phyloP scores from a whole-genome alignment of 108 stramenopile genomes.

The Schizochytrium sp. region DNA sequence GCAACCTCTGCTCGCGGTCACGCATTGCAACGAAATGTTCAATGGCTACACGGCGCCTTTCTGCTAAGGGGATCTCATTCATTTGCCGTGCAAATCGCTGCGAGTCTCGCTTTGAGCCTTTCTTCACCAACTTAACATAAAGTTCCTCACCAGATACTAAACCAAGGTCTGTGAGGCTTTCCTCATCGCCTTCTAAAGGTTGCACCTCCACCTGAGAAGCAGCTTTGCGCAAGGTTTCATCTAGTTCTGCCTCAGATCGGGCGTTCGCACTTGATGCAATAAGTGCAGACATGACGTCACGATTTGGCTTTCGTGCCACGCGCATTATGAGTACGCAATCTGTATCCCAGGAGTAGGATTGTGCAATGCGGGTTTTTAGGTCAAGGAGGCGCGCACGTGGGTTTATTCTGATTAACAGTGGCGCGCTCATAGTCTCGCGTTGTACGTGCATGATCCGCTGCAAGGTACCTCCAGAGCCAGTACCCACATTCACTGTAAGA shows the following conservation, averaged over 20 bases:
- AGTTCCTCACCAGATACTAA: constrained; percentile 7
- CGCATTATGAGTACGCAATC: constrained; percentile 40
- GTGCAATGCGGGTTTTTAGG: not conserved
- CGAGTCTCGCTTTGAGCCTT: constrained; percentile 4
- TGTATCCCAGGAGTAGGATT: not conserved
- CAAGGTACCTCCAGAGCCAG: constrained; percentile 25
- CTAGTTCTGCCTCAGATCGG: constrained; percentile 44
- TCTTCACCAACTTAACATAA: constrained; percentile 1
- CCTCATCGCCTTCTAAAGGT: not conserved
- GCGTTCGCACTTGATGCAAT: not conserved
- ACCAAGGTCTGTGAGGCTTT: constrained; percentile 12
- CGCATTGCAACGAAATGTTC: constrained; percentile 18
- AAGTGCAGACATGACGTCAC: constrained; percentile 10
- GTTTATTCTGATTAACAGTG: constrained; percentile 37
- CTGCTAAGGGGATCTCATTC: not conserved
- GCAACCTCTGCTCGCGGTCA: not conserved
- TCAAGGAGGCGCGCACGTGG: not conserved
- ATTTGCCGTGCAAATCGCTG: not conserved
- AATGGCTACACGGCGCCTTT: not conserved
- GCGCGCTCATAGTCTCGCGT: constrained; percentile 24
- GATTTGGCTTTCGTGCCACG: not conserved
- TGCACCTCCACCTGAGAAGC: not conserved
- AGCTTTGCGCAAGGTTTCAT: not conserved
- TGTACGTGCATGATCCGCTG: not conserved
- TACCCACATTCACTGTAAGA: constrained; percentile 32